A percentile compares a stretch with the other conserved stretches of the same genome.
Evolutionary conservation across 306 rosid genomes (phyloP).

Genomic region (Sicyos edulis): DNA sequence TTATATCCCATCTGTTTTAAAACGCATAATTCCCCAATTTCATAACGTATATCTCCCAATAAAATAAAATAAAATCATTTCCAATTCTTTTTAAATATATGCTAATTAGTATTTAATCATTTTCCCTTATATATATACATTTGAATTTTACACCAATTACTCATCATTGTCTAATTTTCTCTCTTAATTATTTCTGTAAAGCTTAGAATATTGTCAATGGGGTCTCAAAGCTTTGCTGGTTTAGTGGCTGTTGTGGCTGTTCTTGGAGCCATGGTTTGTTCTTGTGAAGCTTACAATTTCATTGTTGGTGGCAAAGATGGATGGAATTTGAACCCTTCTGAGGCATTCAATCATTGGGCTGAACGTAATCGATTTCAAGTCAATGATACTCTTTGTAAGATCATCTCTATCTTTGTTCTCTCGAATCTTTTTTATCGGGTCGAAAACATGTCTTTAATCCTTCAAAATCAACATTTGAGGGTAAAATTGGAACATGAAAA

Average conservation of each 20-base stretch:
- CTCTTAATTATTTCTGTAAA: background rate
- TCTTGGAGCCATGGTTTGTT: conserved; percentile 19
- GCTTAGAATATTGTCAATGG: conserved; percentile 33
- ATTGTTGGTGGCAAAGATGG: conserved; percentile 62
- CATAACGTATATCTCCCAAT: background rate
- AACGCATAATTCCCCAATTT: background rate
- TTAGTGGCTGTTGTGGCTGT: conserved; percentile 17
- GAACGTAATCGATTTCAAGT: conserved; percentile 50
- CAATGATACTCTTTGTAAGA: conserved; percentile 69
- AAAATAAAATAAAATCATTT: background rate
- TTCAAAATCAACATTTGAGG: too few species aligned
- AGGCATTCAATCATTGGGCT: conserved; percentile 54
- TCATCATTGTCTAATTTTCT: background rate
- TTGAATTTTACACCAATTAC: background rate
- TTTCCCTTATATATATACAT: background rate
- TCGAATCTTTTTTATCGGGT: too few species aligned
- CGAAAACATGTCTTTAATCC: too few species aligned
- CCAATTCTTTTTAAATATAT: too few species aligned
- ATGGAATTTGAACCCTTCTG: conserved; percentile 57
- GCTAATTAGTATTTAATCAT: background rate
- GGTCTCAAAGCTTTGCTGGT: conserved; percentile 9
- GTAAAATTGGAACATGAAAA: too few species aligned
- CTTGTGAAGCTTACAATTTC: conserved; percentile 30
- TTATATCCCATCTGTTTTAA: background rate
- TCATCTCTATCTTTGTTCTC: too few species aligned